Evolutionary conservation across 768 basidiomycete genomes (phyloP).

Genomic region (Suillus bovinus): DNA sequence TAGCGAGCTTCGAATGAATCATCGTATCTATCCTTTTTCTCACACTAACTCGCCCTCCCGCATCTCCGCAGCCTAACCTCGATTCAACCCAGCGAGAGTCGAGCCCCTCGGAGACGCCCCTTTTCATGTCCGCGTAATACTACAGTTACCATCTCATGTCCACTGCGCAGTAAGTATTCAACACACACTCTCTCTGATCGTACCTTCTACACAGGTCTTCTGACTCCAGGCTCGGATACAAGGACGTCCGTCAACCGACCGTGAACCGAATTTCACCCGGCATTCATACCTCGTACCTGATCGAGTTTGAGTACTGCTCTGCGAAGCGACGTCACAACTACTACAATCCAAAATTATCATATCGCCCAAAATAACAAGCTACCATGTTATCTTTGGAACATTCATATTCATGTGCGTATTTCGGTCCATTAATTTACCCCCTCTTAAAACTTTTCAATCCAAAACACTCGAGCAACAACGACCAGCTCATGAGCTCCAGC

Average conservation of each 20-base stretch:
- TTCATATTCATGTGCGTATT: constrained; percentile 20
- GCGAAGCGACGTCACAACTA: constrained; percentile 26
- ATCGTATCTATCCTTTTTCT: constrained; percentile 14
- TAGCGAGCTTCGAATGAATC: constrained; percentile 8
- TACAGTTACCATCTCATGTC: background rate
- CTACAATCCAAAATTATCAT: constrained; percentile 24
- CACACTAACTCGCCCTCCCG: constrained; percentile 19
- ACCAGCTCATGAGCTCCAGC: too few species aligned
- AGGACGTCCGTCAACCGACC: background rate
- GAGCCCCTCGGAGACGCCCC: background rate
- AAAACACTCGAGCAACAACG: background rate
- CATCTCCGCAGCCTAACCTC: constrained; percentile 18
- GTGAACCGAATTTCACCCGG: constrained; percentile 20
- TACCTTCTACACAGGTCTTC: constrained; percentile 16
- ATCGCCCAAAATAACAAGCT: constrained; percentile 36
- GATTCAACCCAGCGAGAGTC: constrained; percentile 21
- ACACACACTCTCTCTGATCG: too few species aligned
- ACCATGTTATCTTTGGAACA: constrained; percentile 8
- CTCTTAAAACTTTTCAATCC: background rate
- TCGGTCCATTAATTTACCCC: constrained; percentile 26
- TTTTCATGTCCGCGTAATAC: constrained; percentile 5
- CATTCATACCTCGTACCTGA: constrained; percentile 24
- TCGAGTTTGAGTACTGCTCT: constrained; percentile 17
- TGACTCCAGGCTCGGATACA: constrained; percentile 13
- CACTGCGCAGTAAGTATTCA: background rate